Base-by-base conservation (phyloP, 208 protist species). In the Leishmania martiniquensis region DNA sequence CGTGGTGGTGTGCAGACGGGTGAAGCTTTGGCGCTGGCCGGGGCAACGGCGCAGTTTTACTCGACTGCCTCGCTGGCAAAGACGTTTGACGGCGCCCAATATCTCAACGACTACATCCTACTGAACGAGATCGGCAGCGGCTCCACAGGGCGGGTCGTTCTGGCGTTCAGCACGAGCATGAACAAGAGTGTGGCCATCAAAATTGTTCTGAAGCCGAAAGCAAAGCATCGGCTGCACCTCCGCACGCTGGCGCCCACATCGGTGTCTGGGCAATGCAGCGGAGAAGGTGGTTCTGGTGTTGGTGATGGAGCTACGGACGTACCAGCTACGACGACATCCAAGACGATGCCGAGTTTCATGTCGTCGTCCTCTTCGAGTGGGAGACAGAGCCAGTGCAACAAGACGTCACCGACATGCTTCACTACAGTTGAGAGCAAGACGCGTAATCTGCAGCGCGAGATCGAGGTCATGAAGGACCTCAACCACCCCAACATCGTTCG, bases 381-480 rank as follows among this genome's bases (percentile, higher is more conserved):
- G 34, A n/a, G 44, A 6, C 70, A 32, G 22, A 44, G 51, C 52
- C 6, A 62, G 72, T 44, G 44, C 54, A 17, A 37, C 62, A 66
- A 71, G 45, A 34, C 32, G 37, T 32, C 54, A 7, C 6, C 68
- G 7, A 32, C 77, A 32, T 75, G 78, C 29, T 78, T 80, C 34
- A 86, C 81, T 2, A 51, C 68, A 39, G 84, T 82, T 25, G 82
- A 86, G 63, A 80, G 76, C 79, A 81, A 81, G 51, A 75, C 81
- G 20, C 67, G 74, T 76, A 87, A 87, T 42, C 79, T 97, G 55
- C 72, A 91, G 77, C 88, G 89, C 20, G 98, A 99, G 76, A 95
- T 99, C 74, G 89, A 95, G 2, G 96, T 99, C 66, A 96, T 99
- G 94, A 99, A 99, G 85, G 97, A 98, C 66, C 81, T 99, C 34